Evolutionary conservation across 139 green algal species (phyloP), one percentile per base, ranked within the genome.

Genomic region (Chlamydomonas incerta): DNA sequence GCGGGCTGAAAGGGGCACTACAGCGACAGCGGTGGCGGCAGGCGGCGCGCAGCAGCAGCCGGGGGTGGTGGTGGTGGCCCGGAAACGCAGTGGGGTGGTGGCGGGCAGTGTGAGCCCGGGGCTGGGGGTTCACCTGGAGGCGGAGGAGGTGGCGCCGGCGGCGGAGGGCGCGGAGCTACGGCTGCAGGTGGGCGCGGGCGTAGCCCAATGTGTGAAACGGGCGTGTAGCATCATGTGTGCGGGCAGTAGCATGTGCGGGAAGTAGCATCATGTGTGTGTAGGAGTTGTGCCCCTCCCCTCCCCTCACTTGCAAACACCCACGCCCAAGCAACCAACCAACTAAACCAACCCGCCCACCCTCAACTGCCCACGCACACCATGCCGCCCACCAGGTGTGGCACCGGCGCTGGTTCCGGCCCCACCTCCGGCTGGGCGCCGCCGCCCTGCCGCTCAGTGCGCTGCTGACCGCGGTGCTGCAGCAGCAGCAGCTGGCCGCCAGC

Each of bases 371-470:
- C n/a, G n/a, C n/a, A n/a, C n/a, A n/a, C n/a, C n/a, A n/a, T n/a
- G n/a, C n/a, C n/a, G n/a, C n/a, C n/a, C n/a, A n/a, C n/a, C 77
- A 83, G 79, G 79, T 85, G 67, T 68, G 47, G 66, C 79, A 85
- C 79, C 79, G 79, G 33, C 79, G 79, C 47, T 85, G 79, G 79
- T 85, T 85, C 67, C 65, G 20, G 23, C 47, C 26, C n/a, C 23
- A 72, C 31, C 28, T 37, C 37, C 79, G 37, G 14, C 79, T 85
- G 65, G 79, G 79, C 50, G 5, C 17, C 15, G 66, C 28, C 2
- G 21, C 63, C 23, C 47, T 85, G 47, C 79, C 79, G 5, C 79
- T 85, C 6, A 26, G 47, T 50, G 1, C 1, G 5, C 33, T 85
- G 65, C 79, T 85, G n/a, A 11, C 15, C 17, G 9, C 72, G 33